These are phyloP conservation scores for Teunomyces cretensis DNA, from an alignment of 805 yeast genomes.

Conservation along the genomic window DNA sequence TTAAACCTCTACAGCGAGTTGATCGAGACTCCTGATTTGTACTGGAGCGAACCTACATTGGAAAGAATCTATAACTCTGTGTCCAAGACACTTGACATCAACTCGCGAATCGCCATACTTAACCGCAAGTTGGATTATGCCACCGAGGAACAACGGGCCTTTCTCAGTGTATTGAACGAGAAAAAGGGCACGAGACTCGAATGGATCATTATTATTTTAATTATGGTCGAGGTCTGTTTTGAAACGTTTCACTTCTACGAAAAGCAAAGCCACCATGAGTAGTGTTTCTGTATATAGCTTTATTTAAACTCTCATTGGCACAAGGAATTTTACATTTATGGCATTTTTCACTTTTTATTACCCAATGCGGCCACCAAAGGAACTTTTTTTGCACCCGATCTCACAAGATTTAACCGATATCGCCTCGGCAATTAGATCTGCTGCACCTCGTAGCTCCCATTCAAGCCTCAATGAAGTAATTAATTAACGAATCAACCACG, in stretches of 20 bases:
- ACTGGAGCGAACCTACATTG: conserved; percentile 88
- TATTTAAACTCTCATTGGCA: not conserved
- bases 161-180: conserved; percentile 73
- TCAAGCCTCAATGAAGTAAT: not conserved
- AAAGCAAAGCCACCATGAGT: conserved; percentile 17
- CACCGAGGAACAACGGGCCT: conserved; percentile 80
- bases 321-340: not conserved
- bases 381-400: not conserved
- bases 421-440: not conserved
- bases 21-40: conserved; percentile 88
- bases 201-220: conserved; percentile 83
- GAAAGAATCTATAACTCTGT: conserved; percentile 74
- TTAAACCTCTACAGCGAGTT: conserved; percentile 83
- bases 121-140: conserved; percentile 88
- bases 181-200: conserved; percentile 75
- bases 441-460: no score
- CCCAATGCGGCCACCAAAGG: not conserved
- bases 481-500: not conserved
- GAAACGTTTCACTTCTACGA: conserved; percentile 77
- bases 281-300: not conserved
- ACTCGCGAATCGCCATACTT: conserved; percentile 72
- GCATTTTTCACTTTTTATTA: not conserved
- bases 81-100: conserved; percentile 70
- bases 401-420: not conserved
- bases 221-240: conserved; percentile 81